These are phyloP conservation scores for Aureobasidium sp. DNA, from an alignment of 2,329 filamentous ascomycete genomes.

Conservation along the genomic window DNA sequence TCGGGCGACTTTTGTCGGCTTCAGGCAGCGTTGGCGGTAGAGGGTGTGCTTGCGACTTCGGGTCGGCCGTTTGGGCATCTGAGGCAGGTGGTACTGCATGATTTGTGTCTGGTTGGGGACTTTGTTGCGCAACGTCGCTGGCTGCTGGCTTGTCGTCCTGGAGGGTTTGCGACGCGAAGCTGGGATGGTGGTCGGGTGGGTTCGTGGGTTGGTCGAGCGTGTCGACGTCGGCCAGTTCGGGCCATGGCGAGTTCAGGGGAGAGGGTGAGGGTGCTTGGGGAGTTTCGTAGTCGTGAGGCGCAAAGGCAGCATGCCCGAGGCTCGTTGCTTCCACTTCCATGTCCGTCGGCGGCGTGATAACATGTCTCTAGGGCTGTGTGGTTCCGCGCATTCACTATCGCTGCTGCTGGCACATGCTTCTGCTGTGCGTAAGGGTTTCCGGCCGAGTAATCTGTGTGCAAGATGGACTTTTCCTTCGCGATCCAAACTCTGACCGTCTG, in stretches of 20 bases:
- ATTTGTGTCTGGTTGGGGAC: not conserved
- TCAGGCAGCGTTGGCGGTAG: not conserved
- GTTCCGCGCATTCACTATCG: constrained; percentile 6
- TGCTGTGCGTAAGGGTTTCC: not conserved
- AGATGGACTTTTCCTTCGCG: constrained; percentile 6
- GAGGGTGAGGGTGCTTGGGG: constrained; percentile 13
- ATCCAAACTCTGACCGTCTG: constrained; percentile 10
- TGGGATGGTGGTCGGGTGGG: not conserved
- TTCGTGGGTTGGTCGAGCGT: not conserved
- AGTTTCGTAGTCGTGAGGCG: constrained; percentile 6
- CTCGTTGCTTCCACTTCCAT: constrained; percentile 17
- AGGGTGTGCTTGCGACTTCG: not conserved
- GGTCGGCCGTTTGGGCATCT: not conserved
- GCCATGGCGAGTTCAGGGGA: constrained; percentile 12
- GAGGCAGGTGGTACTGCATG: constrained; percentile 11
- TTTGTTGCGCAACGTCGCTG: constrained; percentile 2
- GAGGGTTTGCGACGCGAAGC: not conserved
- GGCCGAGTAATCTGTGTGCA: not conserved
- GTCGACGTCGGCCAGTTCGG: not conserved
- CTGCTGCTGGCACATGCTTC: constrained; percentile 1
- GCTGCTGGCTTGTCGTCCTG: not conserved
- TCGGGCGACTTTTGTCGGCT: not conserved
- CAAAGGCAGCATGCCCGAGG: constrained; percentile 13
- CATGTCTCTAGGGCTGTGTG: constrained; percentile 13
- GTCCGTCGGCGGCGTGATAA: constrained; percentile 5